These are phyloP conservation scores for Quillaja saponaria DNA, from an alignment of 306 rosid species.

Conservation along the genomic window DNA sequence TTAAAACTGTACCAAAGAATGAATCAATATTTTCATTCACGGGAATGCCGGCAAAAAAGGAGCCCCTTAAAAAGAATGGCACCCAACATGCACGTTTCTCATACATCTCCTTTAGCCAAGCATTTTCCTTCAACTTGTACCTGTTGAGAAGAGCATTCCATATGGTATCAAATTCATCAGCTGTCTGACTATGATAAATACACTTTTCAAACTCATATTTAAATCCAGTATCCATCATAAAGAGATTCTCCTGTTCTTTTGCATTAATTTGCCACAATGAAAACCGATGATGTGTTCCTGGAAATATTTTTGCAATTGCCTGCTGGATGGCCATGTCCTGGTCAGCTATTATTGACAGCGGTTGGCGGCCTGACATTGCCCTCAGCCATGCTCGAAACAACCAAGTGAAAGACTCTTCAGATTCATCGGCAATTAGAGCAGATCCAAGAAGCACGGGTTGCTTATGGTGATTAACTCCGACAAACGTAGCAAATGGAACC, in stretches of 20 bases:
- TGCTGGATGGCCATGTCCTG: constrained; percentile 78
- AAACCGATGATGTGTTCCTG: constrained; percentile 75
- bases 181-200: constrained; percentile 67
- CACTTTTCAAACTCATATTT: constrained; percentile 76
- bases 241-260: constrained; percentile 65
- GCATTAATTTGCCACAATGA: constrained; percentile 87
- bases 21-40: constrained; percentile 65
- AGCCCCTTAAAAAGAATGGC: constrained; percentile 66
- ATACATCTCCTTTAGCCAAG: constrained; percentile 85
- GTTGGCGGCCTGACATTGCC: constrained; percentile 76
- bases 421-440: constrained; percentile 86
- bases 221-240: constrained; percentile 60
- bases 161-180: constrained; percentile 69
- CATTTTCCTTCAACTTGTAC: constrained; percentile 71
- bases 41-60: constrained; percentile 87
- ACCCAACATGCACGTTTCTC: constrained; percentile 85
- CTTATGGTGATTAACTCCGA: constrained; percentile 90
- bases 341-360: constrained; percentile 83
- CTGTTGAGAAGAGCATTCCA: constrained; percentile 71
- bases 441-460: constrained; percentile 96
- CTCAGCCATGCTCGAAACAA: constrained; percentile 87
- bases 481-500: constrained; percentile 87
- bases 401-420: constrained; percentile 88
- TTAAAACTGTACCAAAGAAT: constrained; percentile 70
- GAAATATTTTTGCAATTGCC: constrained; percentile 72